Evolutionary conservation across 1,284 basidiomycete genomes (phyloP).

Genomic region (Moniliella sp.): DNA sequence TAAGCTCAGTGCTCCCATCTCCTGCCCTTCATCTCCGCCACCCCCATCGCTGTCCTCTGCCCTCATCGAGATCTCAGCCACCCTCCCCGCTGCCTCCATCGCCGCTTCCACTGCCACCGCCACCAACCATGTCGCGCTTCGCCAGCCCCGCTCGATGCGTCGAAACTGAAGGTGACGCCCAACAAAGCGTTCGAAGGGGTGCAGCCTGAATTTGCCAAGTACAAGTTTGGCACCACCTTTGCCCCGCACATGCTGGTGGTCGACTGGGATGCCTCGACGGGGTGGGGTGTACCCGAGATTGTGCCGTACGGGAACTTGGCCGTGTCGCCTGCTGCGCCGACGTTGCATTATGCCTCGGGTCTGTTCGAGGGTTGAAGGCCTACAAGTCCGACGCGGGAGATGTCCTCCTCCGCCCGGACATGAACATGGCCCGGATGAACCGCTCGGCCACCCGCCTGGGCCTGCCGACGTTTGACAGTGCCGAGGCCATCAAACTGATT

Average conservation of each 20-base stretch:
- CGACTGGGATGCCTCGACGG: constrained; percentile 50
- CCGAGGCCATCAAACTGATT: constrained; percentile 60
- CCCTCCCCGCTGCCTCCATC: too few relatives aligned
- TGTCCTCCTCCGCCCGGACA: constrained; percentile 79
- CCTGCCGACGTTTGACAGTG: constrained; percentile 50
- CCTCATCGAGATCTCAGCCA: too few relatives aligned
- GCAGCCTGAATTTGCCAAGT: constrained; percentile 10
- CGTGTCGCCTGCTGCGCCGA: constrained; percentile 62
- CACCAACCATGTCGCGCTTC: too few relatives aligned
- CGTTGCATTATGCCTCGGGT: constrained; percentile 73
- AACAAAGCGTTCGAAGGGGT: too few relatives aligned
- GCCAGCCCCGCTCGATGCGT: neutral
- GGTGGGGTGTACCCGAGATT: constrained; percentile 67
- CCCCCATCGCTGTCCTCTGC: too few relatives aligned
- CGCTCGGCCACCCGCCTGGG: constrained; percentile 42
- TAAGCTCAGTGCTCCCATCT: too few relatives aligned
- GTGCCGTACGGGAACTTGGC: constrained; percentile 56
- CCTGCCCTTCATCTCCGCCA: too few relatives aligned
- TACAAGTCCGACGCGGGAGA: constrained; percentile 48
- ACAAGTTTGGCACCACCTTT: constrained; percentile 41
- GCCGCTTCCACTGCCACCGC: too few relatives aligned
- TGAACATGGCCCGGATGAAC: constrained; percentile 70
- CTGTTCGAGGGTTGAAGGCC: constrained; percentile 90
- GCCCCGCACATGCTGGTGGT: constrained; percentile 83
- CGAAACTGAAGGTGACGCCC: neutral